Evolutionary conservation across 306 rosid species (phyloP).

Genomic region (Vicia sativa): DNA sequence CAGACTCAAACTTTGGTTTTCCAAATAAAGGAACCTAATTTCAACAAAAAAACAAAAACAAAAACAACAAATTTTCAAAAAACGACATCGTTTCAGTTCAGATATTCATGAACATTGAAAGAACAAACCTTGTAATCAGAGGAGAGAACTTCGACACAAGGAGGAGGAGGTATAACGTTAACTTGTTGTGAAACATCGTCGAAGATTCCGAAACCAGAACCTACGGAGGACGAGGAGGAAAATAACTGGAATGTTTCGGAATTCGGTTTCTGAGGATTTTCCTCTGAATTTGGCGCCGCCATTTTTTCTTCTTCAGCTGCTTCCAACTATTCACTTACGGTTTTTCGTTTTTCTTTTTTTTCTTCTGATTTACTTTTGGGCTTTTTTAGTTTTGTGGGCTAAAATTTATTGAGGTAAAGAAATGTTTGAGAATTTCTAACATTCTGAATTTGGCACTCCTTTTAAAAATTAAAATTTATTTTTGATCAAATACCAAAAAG

Average conservation of each 20-base stretch:
- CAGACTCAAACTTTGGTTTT: slow-evolving; percentile 56
- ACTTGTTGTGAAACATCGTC: slow-evolving; percentile 50
- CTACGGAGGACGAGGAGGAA: slow-evolving; percentile 63
- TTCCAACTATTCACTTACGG: too few species aligned
- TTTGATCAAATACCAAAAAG: too few species aligned
- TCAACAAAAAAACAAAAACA: too few species aligned
- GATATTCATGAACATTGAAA: background rate
- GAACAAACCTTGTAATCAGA: slow-evolving; percentile 54
- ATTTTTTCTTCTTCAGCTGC: too few species aligned
- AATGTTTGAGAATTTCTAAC: too few species aligned
- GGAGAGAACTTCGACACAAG: slow-evolving; percentile 66
- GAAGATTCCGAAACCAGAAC: slow-evolving; percentile 51
- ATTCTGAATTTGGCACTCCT: too few species aligned
- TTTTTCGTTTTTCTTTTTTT: too few species aligned
- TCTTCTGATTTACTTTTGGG: too few species aligned
- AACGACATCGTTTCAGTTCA: background rate
- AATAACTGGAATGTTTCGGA: slow-evolving; percentile 58
- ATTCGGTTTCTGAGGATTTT: slow-evolving; percentile 47
- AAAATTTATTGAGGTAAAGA: too few species aligned
- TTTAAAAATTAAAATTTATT: too few species aligned
- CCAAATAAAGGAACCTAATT: slow-evolving; percentile 49
- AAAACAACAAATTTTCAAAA: background rate
- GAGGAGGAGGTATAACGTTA: slow-evolving; percentile 65
- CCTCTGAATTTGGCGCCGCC: background rate
- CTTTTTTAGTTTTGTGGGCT: too few species aligned